A percentile compares a stretch with the other conserved stretches of the same genome.
phyloP scores from a whole-genome alignment of 192 early-diverging fungal species.

The Funneliformis geosporum region DNA sequence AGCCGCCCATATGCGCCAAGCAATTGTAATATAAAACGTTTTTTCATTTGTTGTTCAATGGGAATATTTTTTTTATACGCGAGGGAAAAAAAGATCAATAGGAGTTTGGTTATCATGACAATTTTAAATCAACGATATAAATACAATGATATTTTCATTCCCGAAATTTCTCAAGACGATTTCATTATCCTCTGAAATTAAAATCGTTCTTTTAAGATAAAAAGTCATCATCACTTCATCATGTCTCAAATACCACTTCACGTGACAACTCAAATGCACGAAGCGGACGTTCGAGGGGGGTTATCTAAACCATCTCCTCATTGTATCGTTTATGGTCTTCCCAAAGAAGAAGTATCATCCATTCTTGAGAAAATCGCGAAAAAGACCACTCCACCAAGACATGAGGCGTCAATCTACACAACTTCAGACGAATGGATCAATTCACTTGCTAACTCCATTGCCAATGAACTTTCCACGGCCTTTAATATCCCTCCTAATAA shows the following conservation, averaged over 20 bases:
- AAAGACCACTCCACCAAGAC: not conserved
- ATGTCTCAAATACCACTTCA: not conserved
- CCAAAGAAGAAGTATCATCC: not conserved
- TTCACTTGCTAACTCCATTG: not conserved
- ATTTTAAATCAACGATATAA: no score
- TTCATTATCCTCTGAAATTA: no score
- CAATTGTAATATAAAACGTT: no score
- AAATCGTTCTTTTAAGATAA: no score
- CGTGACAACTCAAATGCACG: not conserved
- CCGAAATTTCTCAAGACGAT: no score
- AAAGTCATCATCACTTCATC: no score
- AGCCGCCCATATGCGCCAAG: no score
- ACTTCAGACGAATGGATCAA: not conserved
- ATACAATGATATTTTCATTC: no score
- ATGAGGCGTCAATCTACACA: not conserved
- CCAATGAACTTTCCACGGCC: not conserved
- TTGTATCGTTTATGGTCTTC: not conserved
- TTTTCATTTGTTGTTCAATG: no score
- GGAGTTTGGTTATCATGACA: no score
- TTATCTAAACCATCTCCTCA: not conserved
- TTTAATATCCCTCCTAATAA: not conserved
- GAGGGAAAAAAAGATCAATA: no score
- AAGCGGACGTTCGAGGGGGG: not conserved
- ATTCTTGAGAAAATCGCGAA: not conserved
- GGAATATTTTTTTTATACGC: no score